Conservation (phyloP, 2,329 filamentous ascomycete genomes). For the Cladosporium sp. region DNA sequence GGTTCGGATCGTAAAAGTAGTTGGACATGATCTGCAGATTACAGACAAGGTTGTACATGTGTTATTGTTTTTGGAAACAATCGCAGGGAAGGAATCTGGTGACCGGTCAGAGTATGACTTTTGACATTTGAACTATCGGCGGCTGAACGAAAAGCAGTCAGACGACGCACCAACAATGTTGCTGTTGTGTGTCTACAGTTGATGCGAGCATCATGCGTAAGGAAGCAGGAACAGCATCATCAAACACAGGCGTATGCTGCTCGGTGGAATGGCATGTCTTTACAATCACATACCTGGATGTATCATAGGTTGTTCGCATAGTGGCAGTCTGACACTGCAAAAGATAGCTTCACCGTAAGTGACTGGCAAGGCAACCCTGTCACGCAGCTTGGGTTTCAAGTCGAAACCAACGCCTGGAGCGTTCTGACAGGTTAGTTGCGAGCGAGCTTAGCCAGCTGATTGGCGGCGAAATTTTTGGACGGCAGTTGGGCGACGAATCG, state of each 20-base stretch:
- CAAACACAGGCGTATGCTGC: too few relatives aligned
- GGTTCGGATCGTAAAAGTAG: conserved; percentile 6
- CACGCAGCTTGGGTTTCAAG: conserved; percentile 4
- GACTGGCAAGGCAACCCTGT: neutral
- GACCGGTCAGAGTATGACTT: neutral
- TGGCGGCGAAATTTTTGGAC: neutral
- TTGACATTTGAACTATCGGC: too few relatives aligned
- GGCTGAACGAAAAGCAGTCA: too few relatives aligned
- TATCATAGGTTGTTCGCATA: neutral
- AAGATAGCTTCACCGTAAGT: neutral
- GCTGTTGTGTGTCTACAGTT: too few relatives aligned
- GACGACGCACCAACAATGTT: too few relatives aligned
- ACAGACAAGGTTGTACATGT: conserved; percentile 2
- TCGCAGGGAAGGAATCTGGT: neutral
- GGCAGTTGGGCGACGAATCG: neutral
- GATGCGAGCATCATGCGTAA: too few relatives aligned
- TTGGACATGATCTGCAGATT: neutral
- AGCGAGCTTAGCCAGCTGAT: neutral
- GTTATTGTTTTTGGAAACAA: neutral
- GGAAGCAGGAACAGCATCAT: too few relatives aligned
- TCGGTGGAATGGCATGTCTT: neutral
- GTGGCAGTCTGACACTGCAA: neutral
- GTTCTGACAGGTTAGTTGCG: neutral
- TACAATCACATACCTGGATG: conserved; percentile 1
- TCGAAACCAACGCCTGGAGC: conserved; percentile 7